Conservation (phyloP, 208 protist species). For the Crithidia thermophila region DNA sequence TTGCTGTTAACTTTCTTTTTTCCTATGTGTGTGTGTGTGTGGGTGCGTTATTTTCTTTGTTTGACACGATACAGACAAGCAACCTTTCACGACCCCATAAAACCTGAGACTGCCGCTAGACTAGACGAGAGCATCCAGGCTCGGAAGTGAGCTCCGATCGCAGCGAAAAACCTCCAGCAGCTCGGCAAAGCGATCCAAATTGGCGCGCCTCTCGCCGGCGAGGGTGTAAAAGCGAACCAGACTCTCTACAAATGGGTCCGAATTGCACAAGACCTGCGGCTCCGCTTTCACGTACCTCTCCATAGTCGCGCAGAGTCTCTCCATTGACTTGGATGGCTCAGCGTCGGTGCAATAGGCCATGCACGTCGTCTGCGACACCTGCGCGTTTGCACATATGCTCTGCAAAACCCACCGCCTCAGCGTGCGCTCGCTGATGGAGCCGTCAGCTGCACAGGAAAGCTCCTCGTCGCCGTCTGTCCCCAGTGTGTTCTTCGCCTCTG, state of each 20-base stretch:
- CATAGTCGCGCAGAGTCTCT: slow-evolving; percentile 37
- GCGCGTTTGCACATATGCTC: slow-evolving; percentile 52
- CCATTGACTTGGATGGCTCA: slow-evolving; percentile 30
- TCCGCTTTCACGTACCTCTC: slow-evolving; percentile 64
- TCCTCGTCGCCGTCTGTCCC: neutral
- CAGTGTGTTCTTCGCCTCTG: slow-evolving; percentile 10
- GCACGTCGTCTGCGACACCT: slow-evolving; percentile 65
- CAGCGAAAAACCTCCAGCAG: slow-evolving; percentile 81
- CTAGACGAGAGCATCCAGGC: slow-evolving; percentile 63
- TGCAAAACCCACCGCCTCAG: slow-evolving; percentile 41
- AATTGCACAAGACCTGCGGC: slow-evolving; percentile 55
- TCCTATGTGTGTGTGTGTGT: too few species aligned
- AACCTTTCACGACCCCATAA: too few species aligned
- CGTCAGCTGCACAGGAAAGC: neutral
- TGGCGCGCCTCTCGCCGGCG: slow-evolving; percentile 45
- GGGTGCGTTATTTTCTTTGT: too few species aligned
- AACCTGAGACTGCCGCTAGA: too few species aligned
- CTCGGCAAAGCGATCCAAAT: slow-evolving; percentile 55
- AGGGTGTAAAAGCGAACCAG: slow-evolving; percentile 83
- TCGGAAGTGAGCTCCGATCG: slow-evolving; percentile 56
- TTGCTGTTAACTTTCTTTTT: too few species aligned
- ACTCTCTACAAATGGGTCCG: slow-evolving; percentile 74
- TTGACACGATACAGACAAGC: too few species aligned
- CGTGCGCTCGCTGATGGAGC: slow-evolving; percentile 13
- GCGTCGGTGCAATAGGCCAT: slow-evolving; percentile 55